phyloP scores from a whole-genome alignment of 2,329 filamentous ascomycete species.

The Xylariaceae sp. region DNA sequence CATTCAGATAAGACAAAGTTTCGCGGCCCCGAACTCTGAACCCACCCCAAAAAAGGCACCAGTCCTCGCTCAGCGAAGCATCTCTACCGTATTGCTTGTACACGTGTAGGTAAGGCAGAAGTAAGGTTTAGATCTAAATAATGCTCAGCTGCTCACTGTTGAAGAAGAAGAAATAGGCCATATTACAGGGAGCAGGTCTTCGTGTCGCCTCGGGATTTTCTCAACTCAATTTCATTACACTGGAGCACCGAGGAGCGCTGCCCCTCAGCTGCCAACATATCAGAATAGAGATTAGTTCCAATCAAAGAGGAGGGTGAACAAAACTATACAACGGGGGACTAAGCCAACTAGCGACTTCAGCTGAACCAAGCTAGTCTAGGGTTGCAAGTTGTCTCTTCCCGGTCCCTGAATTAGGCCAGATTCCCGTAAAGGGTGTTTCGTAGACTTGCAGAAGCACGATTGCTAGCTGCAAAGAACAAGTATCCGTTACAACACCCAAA shows the following conservation, averaged over 20 bases:
- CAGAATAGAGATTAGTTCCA: slow-evolving; percentile 18
- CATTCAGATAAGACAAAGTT: slow-evolving; percentile 20
- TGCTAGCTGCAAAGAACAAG: slow-evolving; percentile 29
- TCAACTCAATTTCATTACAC: slow-evolving; percentile 17
- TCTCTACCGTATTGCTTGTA: slow-evolving; percentile 5
- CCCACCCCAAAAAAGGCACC: no score
- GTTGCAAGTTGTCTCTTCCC: slow-evolving; percentile 32
- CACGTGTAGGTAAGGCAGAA: slow-evolving; percentile 11
- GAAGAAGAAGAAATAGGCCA: slow-evolving; percentile 1
- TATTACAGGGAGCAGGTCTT: slow-evolving; percentile 6
- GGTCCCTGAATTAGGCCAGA: slow-evolving; percentile 34
- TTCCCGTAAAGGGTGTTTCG: slow-evolving; percentile 35
- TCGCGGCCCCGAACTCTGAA: slow-evolving; percentile 14
- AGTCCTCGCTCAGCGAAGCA: slow-evolving; percentile 25
- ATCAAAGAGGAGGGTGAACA: slow-evolving; percentile 26
- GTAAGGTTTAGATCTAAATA: not conserved
- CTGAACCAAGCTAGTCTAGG: slow-evolving; percentile 39
- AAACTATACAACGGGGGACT: slow-evolving; percentile 21
- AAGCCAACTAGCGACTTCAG: slow-evolving; percentile 36
- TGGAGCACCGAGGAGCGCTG: slow-evolving; percentile 24
- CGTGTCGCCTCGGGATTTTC: not conserved
- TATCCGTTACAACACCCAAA: slow-evolving; percentile 27
- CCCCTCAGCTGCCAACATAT: slow-evolving; percentile 21
- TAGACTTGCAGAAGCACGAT: slow-evolving; percentile 33
- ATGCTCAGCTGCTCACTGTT: not conserved